Conservation (phyloP, 495 filamentous ascomycete genomes). For the Lichenothelia convexa region DNA sequence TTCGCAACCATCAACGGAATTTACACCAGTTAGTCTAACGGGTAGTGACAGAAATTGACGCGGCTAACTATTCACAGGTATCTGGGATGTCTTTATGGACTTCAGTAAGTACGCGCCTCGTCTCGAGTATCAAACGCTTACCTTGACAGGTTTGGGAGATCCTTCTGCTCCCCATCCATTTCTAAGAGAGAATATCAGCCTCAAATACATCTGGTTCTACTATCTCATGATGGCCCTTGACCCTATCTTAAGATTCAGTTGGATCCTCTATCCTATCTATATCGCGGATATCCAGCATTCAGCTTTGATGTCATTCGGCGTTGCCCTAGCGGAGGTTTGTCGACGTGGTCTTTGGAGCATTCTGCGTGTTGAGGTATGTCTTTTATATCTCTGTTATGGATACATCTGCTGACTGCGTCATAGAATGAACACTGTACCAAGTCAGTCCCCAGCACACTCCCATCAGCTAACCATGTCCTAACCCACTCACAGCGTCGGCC, state of each 20-base stretch:
- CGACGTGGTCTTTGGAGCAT: conserved; percentile 77
- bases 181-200: conserved; percentile 63
- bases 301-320: conserved; percentile 53
- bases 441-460: neutral
- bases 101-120: conserved; percentile 36
- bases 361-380: conserved; percentile 57
- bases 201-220: conserved; percentile 62
- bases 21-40: conserved; percentile 47
- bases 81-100: conserved; percentile 98
- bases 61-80: conserved; percentile 22
- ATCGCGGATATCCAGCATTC: conserved; percentile 61
- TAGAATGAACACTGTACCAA: conserved; percentile 81
- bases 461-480: neutral
- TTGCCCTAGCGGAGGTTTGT: conserved; percentile 58
- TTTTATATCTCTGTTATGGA: neutral
- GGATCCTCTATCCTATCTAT: conserved; percentile 88
- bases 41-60: neutral
- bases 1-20: conserved; percentile 64
- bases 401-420: neutral
- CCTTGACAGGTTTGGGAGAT: conserved; percentile 41
- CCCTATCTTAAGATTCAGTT: conserved; percentile 79
- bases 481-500: conserved; percentile 33
- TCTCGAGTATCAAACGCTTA: conserved; percentile 5
- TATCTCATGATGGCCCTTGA: conserved; percentile 71
- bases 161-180: conserved; percentile 43